A percentile compares a stretch with the other conserved stretches of the same genome.
phyloP scores from a whole-genome alignment of 2,329 filamentous ascomycete genomes.

The Ceratocystis smalleyi region DNA sequence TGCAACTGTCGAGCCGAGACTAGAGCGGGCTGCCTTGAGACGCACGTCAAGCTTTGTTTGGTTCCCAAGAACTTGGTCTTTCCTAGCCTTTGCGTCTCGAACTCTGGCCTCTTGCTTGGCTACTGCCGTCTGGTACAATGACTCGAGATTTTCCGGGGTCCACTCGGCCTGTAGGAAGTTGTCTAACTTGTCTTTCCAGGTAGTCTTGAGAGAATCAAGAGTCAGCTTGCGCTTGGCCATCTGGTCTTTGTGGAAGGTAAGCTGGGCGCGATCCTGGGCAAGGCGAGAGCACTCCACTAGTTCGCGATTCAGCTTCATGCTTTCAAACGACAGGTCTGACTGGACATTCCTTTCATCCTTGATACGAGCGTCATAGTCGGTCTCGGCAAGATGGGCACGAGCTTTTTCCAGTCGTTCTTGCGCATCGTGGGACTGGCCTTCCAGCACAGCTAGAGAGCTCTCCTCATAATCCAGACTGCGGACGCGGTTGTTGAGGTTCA shows the following conservation, averaged over 20 bases:
- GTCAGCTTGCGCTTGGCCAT: slow-evolving; percentile 56
- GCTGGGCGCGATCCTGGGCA: slow-evolving; percentile 65
- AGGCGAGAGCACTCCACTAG: slow-evolving; percentile 68
- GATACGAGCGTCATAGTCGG: slow-evolving; percentile 57
- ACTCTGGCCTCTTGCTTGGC: slow-evolving; percentile 42
- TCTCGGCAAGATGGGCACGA: slow-evolving; percentile 45
- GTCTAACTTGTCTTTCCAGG: slow-evolving; percentile 57
- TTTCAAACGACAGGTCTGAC: slow-evolving; percentile 54
- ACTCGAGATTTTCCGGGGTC: slow-evolving; percentile 54
- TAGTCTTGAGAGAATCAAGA: slow-evolving; percentile 59
- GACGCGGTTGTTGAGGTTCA: slow-evolving; percentile 49
- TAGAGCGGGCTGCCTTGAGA: slow-evolving; percentile 49
- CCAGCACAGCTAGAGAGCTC: slow-evolving; percentile 61
- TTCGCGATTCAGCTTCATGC: slow-evolving; percentile 59
- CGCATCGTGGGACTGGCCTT: slow-evolving; percentile 56
- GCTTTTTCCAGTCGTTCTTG: slow-evolving; percentile 45
- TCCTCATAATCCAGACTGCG: slow-evolving; percentile 71
- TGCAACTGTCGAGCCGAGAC: slow-evolving; percentile 45
- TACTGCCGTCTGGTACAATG: slow-evolving; percentile 49
- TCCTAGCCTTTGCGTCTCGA: slow-evolving; percentile 49
- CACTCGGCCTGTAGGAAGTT: slow-evolving; percentile 49
- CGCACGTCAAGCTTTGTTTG: slow-evolving; percentile 63
- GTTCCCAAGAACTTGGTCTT: slow-evolving; percentile 56
- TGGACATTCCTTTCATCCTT: slow-evolving; percentile 50
- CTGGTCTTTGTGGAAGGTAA: slow-evolving; percentile 73